Evolutionary conservation across 75 land plant species (phyloP), one percentile per base, ranked within the genome.

Genomic region (Pseudotsuga menziesii): DNA sequence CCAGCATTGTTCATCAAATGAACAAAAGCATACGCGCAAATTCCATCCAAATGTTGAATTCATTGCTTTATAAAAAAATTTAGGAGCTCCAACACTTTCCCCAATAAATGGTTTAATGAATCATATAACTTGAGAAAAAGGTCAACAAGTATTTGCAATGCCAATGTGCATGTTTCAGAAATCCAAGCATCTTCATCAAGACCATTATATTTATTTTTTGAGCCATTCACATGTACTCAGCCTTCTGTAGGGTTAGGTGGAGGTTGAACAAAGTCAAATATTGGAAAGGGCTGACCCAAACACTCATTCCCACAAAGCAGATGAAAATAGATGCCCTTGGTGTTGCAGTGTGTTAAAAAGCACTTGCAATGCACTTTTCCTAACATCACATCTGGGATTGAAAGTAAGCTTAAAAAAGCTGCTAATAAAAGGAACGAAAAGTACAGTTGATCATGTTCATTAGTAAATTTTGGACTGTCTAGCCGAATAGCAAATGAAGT

Each of bases 311-410:
- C 93, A 93, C 55, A 88, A 87, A 12, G 75, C 27, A 13, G 69
- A 77, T 13, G 95, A 88, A 72, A 93, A 93, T 12, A 88, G 89
- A 78, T 90, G 91, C 70, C 95, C 95, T 59, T 93, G 95, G 79
- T 90, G 88, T 76, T 85, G 85, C 19, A 92, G 62, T 60, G 90
- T 92, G 81, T 93, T 84, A 64, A 90, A 93, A 25, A 93, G 88
- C 5, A 91, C 93, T 80, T 93, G 86, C 73, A 93, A 60, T 56
- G 95, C 82, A 80, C 91, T 89, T 76, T 88, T 93, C 63, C 93
- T 81, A 63, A 93, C 91, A 22, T 87, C 85, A 59, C 85, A 69
- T 75, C 93, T 85, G 5, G 93, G 85, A 81, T 90, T 93, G 25
- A 86, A 88, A 27, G 93, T 87, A 26, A 93, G 76, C 59, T 89